A percentile compares a stretch with the other conserved stretches of the same genome.
phyloP scores from a whole-genome alignment of 345 rosid species.

The Moricandia arvensis region DNA sequence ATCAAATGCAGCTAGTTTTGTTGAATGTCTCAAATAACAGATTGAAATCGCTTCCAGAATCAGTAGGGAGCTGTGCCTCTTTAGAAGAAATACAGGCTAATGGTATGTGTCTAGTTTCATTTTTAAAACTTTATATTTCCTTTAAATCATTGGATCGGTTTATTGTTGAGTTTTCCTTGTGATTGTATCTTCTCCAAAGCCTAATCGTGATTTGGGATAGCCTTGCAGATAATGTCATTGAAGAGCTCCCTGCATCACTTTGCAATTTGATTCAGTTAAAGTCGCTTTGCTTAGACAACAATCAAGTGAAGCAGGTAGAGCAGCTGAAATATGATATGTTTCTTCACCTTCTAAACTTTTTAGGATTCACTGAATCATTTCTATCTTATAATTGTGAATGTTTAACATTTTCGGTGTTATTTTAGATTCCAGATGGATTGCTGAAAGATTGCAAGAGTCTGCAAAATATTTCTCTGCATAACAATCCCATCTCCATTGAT shows the following conservation, averaged over 20 bases:
- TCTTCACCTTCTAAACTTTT: too few relatives aligned
- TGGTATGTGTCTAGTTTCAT: constrained; percentile 47
- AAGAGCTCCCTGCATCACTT: constrained; percentile 78
- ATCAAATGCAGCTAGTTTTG: constrained; percentile 65
- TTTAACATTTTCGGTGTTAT: constrained; percentile 8
- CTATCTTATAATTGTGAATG: background rate
- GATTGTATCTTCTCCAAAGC: constrained; percentile 7
- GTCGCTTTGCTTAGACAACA: constrained; percentile 71
- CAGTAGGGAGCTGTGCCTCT: constrained; percentile 91
- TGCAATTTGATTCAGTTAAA: constrained; percentile 78
- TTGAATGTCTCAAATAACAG: constrained; percentile 87
- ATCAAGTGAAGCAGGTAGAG: constrained; percentile 69
- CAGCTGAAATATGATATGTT: background rate
- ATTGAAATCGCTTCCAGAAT: constrained; percentile 88
- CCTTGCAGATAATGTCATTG: constrained; percentile 74
- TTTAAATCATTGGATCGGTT: background rate
- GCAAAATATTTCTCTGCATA: constrained; percentile 82
- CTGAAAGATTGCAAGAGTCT: constrained; percentile 87
- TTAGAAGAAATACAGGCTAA: constrained; percentile 91
- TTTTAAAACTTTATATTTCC: too few relatives aligned
- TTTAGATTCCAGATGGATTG: constrained; percentile 68
- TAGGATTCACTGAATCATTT: too few relatives aligned
- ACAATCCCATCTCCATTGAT: constrained; percentile 87
- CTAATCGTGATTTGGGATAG: constrained; percentile 32
- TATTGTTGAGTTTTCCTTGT: background rate